phyloP scores from a whole-genome alignment of 176 grass and related monocot genomes.

The Ensete ventricosum region DNA sequence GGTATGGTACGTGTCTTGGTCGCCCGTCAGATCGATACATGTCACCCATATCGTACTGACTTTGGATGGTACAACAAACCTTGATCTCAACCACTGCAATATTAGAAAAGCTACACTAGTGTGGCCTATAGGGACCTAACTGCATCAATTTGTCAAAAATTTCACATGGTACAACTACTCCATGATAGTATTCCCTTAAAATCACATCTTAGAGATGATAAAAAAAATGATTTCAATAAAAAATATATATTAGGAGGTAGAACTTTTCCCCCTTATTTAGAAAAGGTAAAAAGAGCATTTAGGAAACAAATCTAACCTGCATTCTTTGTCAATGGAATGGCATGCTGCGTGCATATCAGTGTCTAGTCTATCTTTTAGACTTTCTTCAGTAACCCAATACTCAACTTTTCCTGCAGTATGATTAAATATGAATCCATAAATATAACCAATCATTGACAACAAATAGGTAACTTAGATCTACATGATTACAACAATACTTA shows the following conservation, averaged over 20 bases:
- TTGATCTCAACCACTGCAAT: too few relatives aligned
- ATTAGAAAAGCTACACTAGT: too few relatives aligned
- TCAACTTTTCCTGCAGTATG: conserved; percentile 42
- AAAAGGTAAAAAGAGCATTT: conserved; percentile 23
- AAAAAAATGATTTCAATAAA: background rate
- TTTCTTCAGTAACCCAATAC: conserved; percentile 49
- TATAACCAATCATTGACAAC: background rate
- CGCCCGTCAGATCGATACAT: too few relatives aligned
- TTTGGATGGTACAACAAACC: too few relatives aligned
- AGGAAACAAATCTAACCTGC: conserved; percentile 47
- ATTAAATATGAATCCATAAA: background rate
- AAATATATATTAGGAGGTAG: background rate
- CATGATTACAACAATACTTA: background rate
- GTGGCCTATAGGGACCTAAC: too few relatives aligned
- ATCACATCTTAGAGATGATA: background rate
- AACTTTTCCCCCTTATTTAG: background rate
- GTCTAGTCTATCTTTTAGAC: conserved; percentile 53
- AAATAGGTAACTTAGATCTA: background rate
- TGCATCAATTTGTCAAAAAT: too few relatives aligned
- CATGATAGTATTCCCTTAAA: too few relatives aligned
- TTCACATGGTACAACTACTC: too few relatives aligned
- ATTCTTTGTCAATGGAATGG: conserved; percentile 47
- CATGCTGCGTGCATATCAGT: conserved; percentile 63
- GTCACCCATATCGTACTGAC: too few relatives aligned
- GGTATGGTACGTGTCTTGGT: too few relatives aligned